Evolutionary conservation across 108 stramenopile genomes (phyloP), one percentile per base, ranked within the genome.

Genomic region (Fragilariopsis cylindrus): DNA sequence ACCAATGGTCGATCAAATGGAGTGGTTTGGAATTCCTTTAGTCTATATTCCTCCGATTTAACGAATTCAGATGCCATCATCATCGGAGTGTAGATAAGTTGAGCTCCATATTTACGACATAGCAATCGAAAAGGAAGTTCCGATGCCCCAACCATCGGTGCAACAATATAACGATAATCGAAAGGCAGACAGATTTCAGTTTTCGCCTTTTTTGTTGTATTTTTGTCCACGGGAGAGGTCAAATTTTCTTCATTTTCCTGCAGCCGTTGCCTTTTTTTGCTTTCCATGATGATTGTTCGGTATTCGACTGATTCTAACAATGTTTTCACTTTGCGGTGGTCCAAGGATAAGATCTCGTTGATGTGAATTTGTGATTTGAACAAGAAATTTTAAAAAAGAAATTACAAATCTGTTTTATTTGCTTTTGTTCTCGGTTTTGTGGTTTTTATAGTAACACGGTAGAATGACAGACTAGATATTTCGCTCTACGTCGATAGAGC

Each of bases 51-150:
- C 5, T 78, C 77, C 56, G 90, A 89, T 18, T 72, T 56, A 4
- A 86, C 84, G 69, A 92, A 95, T 77, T 88, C 65, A 1, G 54
- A 68, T 5, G 97, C 81, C n/a, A 85, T 84, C 91, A 99, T 95
- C 99, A 99, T 99, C 70, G 98, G 99, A 16, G 98, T 98, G 85
- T 97, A 99, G 62, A 86, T 84, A 52, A 98, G 65, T n/a, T 87
- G 83, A 49, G 96, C 86, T 40, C 98, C 98, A 69, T 98, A 98
- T 71, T 95, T 92, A 8, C 98, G 87, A 82, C 96, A 96, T 6
- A 98, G 83, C 58, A 98, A 81, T 3, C 99, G 90, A 77, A 95
- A 95, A 16, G 94, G 83, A 18, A 95, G 80, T 76, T 95, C 94
- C 53, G 87, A 88, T 39, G 94, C 94, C 48, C 94, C 98, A 47